Evolutionary conservation across 306 rosid genomes (phyloP).

Genomic region (Hippophae gyantsensis): DNA sequence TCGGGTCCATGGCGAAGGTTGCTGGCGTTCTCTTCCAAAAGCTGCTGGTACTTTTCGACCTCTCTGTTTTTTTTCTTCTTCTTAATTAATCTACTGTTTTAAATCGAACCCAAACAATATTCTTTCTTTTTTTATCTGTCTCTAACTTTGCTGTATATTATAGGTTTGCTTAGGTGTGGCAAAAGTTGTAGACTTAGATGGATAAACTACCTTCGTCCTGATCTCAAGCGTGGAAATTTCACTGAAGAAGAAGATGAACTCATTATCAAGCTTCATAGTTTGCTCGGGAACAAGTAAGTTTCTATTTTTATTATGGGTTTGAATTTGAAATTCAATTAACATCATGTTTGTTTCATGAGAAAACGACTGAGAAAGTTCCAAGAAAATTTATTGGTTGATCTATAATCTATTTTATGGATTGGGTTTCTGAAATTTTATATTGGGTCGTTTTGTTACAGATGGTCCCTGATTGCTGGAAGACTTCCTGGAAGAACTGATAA

Average conservation of each 20-base stretch:
- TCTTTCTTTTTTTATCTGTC: not conserved
- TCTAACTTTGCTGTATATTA: not conserved
- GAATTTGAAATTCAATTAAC: too few species aligned
- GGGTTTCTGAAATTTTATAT: not conserved
- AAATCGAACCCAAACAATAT: not conserved
- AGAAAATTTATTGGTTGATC: too few species aligned
- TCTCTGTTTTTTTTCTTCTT: too few species aligned
- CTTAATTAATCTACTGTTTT: not conserved
- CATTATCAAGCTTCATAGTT: constrained; percentile 53
- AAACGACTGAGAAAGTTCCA: not conserved
- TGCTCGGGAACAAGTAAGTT: constrained; percentile 56
- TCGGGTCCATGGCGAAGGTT: constrained; percentile 65
- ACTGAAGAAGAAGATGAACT: constrained; percentile 58
- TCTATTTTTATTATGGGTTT: too few species aligned
- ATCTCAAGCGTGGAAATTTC: constrained; percentile 70
- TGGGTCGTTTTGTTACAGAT: constrained; percentile 16
- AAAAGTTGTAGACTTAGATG: constrained; percentile 64
- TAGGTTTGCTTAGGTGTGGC: constrained; percentile 65
- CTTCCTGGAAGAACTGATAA: constrained; percentile 71
- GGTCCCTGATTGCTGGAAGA: constrained; percentile 64
- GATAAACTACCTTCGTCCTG: constrained; percentile 72
- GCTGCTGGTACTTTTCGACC: constrained; percentile 36
- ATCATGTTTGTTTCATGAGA: not conserved
- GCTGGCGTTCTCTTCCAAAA: constrained; percentile 74
- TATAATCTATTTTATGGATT: not conserved